A percentile compares a stretch with the other conserved stretches of the same genome.
phyloP scores from a whole-genome alignment of 176 grass and related monocot species.

The Puccinellia tenuiflora region DNA sequence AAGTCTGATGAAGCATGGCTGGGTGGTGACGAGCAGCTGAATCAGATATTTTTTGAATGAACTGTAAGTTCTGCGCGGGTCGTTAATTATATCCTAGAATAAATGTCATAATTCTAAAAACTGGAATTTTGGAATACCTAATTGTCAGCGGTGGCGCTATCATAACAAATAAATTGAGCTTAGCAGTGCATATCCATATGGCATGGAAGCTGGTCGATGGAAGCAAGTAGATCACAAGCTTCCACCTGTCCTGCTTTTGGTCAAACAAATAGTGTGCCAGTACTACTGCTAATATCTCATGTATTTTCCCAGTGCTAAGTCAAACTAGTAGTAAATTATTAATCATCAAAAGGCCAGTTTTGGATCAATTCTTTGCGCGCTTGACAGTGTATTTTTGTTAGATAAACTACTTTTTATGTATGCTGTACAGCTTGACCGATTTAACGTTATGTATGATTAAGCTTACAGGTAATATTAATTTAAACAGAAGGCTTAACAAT shows the following conservation, averaged over 20 bases:
- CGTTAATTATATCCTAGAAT: neutral
- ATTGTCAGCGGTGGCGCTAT: neutral
- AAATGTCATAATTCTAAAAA: neutral
- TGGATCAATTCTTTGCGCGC: neutral
- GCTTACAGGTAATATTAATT: too few species aligned
- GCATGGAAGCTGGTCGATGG: neutral
- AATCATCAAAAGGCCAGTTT: neutral
- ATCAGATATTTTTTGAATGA: neutral
- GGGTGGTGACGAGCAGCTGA: neutral
- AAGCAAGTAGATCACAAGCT: conserved; percentile 16
- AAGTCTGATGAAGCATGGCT: neutral
- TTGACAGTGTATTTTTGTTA: neutral
- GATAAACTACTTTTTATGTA: neutral
- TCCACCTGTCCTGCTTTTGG: conserved; percentile 28
- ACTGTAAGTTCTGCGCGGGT: neutral
- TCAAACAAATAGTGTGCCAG: neutral
- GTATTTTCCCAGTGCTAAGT: neutral
- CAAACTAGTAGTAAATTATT: conserved; percentile 19
- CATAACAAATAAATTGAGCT: neutral
- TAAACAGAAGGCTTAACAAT: too few species aligned
- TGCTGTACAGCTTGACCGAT: conserved; percentile 21
- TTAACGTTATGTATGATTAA: neutral
- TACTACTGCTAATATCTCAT: neutral
- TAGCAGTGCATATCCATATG: neutral
- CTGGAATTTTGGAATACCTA: neutral